Conservation (phyloP, 2,329 filamentous ascomycete species). For the Fusarium begoniae region DNA sequence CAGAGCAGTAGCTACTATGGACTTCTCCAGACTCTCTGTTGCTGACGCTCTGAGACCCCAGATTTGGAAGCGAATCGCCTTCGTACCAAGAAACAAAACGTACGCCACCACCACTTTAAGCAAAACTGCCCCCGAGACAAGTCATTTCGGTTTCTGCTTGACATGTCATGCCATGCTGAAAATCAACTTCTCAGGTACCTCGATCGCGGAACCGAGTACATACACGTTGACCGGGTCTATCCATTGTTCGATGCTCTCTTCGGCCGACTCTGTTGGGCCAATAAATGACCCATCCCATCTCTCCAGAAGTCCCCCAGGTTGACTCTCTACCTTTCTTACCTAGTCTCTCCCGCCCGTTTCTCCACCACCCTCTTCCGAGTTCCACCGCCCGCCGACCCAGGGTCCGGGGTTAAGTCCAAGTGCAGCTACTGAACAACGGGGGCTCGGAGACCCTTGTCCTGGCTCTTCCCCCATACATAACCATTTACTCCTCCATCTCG, state of each 20-base stretch:
- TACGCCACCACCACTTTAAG: slow-evolving; percentile 29
- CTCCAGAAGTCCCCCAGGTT: slow-evolving; percentile 40
- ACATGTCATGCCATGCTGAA: slow-evolving; percentile 25
- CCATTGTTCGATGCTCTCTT: slow-evolving; percentile 8
- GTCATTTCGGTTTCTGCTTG: slow-evolving; percentile 19
- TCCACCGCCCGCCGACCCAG: slow-evolving; percentile 33
- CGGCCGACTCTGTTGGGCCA: slow-evolving; percentile 28
- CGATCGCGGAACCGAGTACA: slow-evolving; percentile 22
- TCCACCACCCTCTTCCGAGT: slow-evolving; percentile 41
- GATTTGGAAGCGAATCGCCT: slow-evolving; percentile 14
- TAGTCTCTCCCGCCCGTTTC: slow-evolving; percentile 29
- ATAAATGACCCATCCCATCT: slow-evolving; percentile 26
- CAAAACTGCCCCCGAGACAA: slow-evolving; percentile 15
- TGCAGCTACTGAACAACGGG: slow-evolving; percentile 16
- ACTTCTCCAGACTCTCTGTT: slow-evolving; percentile 13
- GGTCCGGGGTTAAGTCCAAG: slow-evolving; percentile 37
- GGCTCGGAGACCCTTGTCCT: slow-evolving; percentile 32
- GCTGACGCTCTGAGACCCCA: slow-evolving; percentile 1
- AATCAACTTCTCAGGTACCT: slow-evolving; percentile 2
- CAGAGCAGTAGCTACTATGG: not conserved
- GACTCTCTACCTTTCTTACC: slow-evolving; percentile 20
- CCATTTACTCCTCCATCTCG: slow-evolving; percentile 39
- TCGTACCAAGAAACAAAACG: slow-evolving; percentile 1
- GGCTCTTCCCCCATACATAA: slow-evolving; percentile 42
- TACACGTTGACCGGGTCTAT: slow-evolving; percentile 17